phyloP scores from a whole-genome alignment of 2,329 filamentous ascomycete genomes.

The Parastagonospora nodorum region DNA sequence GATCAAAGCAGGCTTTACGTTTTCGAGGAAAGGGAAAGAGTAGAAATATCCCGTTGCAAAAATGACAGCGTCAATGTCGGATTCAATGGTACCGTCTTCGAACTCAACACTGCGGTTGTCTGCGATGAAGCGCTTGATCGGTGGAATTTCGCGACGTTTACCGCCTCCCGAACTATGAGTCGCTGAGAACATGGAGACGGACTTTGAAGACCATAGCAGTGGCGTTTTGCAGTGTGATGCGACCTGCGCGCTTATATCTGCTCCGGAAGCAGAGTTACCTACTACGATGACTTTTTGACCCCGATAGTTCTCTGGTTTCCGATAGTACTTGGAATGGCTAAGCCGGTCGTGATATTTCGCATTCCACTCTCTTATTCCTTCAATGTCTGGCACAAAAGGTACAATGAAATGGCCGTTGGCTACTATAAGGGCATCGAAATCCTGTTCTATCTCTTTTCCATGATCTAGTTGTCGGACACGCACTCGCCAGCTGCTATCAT shows the following conservation, averaged over 20 bases:
- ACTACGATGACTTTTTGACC: constrained; percentile 79
- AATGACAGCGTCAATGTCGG: constrained; percentile 73
- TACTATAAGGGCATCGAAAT: constrained; percentile 60
- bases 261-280: constrained; percentile 81
- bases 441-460: constrained; percentile 43
- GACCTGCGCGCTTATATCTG: constrained; percentile 83
- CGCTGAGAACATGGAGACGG: constrained; percentile 15
- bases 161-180: constrained; percentile 35
- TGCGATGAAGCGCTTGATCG: constrained; percentile 61
- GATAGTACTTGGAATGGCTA: constrained; percentile 74
- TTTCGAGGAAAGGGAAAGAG: constrained; percentile 72
- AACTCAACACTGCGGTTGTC: constrained; percentile 68
- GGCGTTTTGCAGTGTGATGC: constrained; percentile 61
- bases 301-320: constrained; percentile 65
- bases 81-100: constrained; percentile 67
- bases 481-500: constrained; percentile 62
- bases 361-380: constrained; percentile 50
- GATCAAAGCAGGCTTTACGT: constrained; percentile 63
- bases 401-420: constrained; percentile 56
- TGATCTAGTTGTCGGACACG: constrained; percentile 58
- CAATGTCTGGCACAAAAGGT: constrained; percentile 52
- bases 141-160: constrained; percentile 62
- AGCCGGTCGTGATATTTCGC: constrained; percentile 46
- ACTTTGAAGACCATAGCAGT: constrained; percentile 56
- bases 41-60: constrained; percentile 93